Percentiles rank a stretch among this genome's conserved stretches.
These are phyloP conservation scores for Yamadazyma friedrichii DNA, from an alignment of 1,139 yeast species.

Conservation along the genomic window DNA sequence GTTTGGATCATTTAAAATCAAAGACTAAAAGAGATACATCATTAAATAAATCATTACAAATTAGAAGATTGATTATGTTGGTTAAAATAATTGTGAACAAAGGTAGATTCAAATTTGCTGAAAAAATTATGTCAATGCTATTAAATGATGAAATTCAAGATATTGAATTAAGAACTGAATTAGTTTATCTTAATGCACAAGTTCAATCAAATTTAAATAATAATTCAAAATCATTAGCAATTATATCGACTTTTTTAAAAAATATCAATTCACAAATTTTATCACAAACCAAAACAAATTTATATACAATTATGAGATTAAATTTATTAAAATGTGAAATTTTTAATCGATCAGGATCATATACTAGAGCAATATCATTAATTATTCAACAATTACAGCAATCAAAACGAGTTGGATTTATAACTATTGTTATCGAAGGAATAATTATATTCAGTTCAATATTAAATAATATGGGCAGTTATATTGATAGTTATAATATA, in stretches of 20 bases:
- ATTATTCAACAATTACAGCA: conserved; percentile 44
- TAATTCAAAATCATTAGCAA: conserved; percentile 33
- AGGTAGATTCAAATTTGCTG: conserved; percentile 32
- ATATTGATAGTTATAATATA: conserved; percentile 36
- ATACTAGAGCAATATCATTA: conserved; percentile 42
- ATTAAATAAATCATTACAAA: conserved; percentile 36
- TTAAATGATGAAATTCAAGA: conserved; percentile 29
- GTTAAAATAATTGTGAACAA: conserved; percentile 36
- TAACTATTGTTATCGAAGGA: conserved; percentile 39
- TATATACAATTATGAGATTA: conserved; percentile 40
- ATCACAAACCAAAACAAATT: conserved; percentile 25
- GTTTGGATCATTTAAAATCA: conserved; percentile 26
- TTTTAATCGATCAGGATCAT: conserved; percentile 34
- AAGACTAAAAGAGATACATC: conserved; percentile 27
- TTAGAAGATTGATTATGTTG: conserved; percentile 34
- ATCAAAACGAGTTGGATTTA: conserved; percentile 42
- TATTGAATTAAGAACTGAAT: conserved; percentile 29
- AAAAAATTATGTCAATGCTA: conserved; percentile 20
- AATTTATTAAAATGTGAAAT: conserved; percentile 45
- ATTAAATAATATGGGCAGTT: conserved; percentile 33
- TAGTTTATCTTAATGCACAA: conserved; percentile 25
- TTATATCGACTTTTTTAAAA: conserved; percentile 28
- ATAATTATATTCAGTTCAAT: conserved; percentile 36
- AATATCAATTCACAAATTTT: conserved; percentile 19
- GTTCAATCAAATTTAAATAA: conserved; percentile 31